Conservation (phyloP, 805 yeast genomes). For the Starmerella sp. region DNA sequence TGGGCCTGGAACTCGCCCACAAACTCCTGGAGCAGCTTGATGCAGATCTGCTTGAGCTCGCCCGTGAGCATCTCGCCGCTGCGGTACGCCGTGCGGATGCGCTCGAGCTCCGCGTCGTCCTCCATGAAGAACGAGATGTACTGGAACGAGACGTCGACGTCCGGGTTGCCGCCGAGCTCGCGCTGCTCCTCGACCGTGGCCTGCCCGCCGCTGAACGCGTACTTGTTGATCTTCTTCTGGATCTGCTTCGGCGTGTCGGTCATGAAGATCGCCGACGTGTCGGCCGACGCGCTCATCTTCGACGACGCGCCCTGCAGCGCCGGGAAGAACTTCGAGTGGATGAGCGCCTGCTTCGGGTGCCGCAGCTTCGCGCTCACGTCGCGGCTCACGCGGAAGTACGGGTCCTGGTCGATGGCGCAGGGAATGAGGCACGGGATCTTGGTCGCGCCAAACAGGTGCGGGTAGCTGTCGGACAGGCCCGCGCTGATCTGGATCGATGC, state of each 20-base stretch:
- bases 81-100: conserved; percentile 53
- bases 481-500: conserved; percentile 95
- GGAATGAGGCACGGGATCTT: conserved; percentile 96
- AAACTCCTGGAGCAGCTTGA: conserved; percentile 64
- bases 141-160: conserved; percentile 90
- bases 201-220: conserved; percentile 93
- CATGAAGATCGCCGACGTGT: conserved; percentile 87
- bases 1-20: conserved; percentile 73
- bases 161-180: conserved; percentile 82
- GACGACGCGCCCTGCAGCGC: conserved; percentile 94
- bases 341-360: conserved; percentile 79
- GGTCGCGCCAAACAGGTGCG: conserved; percentile 77
- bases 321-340: conserved; percentile 95
- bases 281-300: conserved; percentile 93
- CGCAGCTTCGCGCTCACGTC: conserved; percentile 92
- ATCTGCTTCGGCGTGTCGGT: conserved; percentile 88
- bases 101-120: conserved; percentile 68
- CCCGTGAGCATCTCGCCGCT: conserved; percentile 80
- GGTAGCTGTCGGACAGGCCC: conserved; percentile 92
- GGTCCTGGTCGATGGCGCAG: conserved; percentile 98
- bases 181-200: conserved; percentile 84
- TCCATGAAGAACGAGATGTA: conserved; percentile 80
- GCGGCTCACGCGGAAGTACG: conserved; percentile 92
- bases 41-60: conserved; percentile 83
- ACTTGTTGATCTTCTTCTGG: conserved; percentile 87